Base-by-base conservation (phyloP, 768 basidiomycete species). In the Lentinula guzmanii region DNA sequence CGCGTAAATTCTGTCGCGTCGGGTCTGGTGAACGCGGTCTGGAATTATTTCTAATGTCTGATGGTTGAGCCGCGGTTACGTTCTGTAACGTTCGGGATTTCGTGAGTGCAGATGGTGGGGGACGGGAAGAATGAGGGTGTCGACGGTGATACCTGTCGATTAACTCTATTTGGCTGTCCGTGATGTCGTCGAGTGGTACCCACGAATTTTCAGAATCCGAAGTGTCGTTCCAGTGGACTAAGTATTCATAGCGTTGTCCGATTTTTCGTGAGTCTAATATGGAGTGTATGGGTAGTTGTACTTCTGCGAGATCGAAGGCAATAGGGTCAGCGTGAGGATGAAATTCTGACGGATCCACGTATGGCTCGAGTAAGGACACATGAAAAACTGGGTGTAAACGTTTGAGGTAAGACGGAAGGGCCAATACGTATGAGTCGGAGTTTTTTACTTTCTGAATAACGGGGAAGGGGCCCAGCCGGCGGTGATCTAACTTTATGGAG, bases 351-450 rank as follows among this genome's bases (percentile, higher is more conserved):
- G 21, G 21, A 21, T 21, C 21, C 21, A 21, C 21, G 21, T 21
- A 21, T 21, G 21, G 21, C 21, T 21, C 21, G 21, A 21, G 21
- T 21, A 21, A 21, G 21, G 66, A 67, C 21, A 68, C 64, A 55
- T 73, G 62, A 64, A 73, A 73, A 5, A 72, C 67, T 15, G 67
- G 69, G n/a, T 73, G 69, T 2, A 73, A 59, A 9, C 41, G 62
- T 8, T 64, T 21, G 64, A 16, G 6, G 54, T 64, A 67, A 16
- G 21, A 21, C 21, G 21, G 21, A 21, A 21, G 21, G 21, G 21
- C 21, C 21, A 21, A 21, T 21, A 21, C 21, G 21, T 21, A 21
- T 21, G 21, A 21, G 21, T 21, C 21, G 21, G 21, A 21, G 21
- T 21, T 21, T 21, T 21, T 21, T 21, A 21, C 21, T 21, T 21